phyloP scores from a whole-genome alignment of 495 filamentous ascomycete genomes.

The Echria macrotheca region DNA sequence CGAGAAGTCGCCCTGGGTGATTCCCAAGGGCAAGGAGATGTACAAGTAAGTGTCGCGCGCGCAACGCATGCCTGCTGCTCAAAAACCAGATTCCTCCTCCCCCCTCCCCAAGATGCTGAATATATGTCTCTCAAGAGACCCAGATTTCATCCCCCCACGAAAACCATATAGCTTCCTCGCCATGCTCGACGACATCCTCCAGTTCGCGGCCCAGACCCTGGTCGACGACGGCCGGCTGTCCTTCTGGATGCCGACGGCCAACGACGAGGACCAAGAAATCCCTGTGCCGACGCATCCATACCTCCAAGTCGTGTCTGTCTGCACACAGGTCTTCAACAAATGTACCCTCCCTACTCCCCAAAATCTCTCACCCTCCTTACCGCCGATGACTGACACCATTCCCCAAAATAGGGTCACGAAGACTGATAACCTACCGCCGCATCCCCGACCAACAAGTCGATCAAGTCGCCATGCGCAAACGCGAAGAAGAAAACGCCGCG shows the following conservation, averaged over 20 bases:
- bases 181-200: conserved; percentile 82
- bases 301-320: conserved; percentile 70
- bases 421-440: conserved; percentile 78
- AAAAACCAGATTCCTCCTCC: no score
- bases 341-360: conserved; percentile 62
- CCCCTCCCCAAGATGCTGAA: no score
- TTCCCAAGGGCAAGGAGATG: conserved; percentile 63
- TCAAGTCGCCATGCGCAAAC: conserved; percentile 28
- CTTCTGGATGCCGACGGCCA: conserved; percentile 97
- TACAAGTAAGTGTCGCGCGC: conserved; percentile 52
- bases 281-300: conserved; percentile 71
- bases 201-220: conserved; percentile 71
- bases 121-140: no score
- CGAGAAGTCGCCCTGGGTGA: conserved; percentile 53
- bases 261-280: conserved; percentile 67
- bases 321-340: conserved; percentile 80
- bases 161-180: conserved; percentile 84
- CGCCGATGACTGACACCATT: conserved; percentile 4
- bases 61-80: background rate
- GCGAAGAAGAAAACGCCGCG: conserved; percentile 26
- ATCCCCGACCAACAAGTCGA: conserved; percentile 56
- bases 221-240: conserved; percentile 77
- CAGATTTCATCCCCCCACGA: conserved; percentile 83
- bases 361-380: background rate
- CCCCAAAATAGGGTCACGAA: conserved; percentile 62